A percentile compares a stretch with the other conserved stretches of the same genome.
phyloP scores from a whole-genome alignment of 345 rosid species.

The Euphorbia pulcherrima region DNA sequence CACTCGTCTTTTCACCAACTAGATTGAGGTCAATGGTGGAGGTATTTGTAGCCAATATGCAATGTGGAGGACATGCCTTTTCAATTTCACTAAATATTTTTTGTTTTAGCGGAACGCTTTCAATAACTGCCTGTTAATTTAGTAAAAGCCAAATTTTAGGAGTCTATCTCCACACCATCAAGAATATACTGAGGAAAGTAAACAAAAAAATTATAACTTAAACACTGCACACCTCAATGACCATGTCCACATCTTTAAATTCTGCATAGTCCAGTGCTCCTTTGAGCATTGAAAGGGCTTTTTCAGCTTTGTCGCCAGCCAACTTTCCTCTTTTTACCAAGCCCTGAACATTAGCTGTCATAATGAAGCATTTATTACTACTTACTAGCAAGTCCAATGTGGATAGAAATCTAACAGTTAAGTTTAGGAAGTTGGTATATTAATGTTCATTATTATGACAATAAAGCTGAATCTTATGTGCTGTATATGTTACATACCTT shows the following conservation, averaged over 20 bases:
- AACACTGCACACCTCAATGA: constrained; percentile 65
- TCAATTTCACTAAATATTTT: constrained; percentile 79
- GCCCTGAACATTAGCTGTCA: constrained; percentile 68
- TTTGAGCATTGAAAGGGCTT: constrained; percentile 70
- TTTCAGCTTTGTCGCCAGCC: constrained; percentile 60
- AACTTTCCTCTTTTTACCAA: constrained; percentile 66
- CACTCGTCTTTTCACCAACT: constrained; percentile 69
- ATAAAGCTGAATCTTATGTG: not conserved
- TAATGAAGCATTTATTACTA: constrained; percentile 11
- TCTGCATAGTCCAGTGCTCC: constrained; percentile 77
- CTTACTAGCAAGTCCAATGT: constrained; percentile 4
- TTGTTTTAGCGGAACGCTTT: constrained; percentile 78
- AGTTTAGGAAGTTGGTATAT: not conserved
- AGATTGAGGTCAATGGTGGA: constrained; percentile 75
- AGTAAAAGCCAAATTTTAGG: not conserved
- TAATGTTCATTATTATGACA: not conserved
- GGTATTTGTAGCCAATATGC: constrained; percentile 91
- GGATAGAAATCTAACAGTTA: not conserved
- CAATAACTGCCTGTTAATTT: constrained; percentile 81
- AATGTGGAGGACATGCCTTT: constrained; percentile 70
- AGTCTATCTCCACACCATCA: constrained; percentile 3
- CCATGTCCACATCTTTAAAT: constrained; percentile 88
- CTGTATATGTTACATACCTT: constrained; percentile 41
- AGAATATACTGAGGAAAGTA: constrained; percentile 3
- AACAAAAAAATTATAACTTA: not conserved